Evolutionary conservation across 1,139 yeast species (phyloP).

Genomic region (Candida pseudoviswanathii): DNA sequence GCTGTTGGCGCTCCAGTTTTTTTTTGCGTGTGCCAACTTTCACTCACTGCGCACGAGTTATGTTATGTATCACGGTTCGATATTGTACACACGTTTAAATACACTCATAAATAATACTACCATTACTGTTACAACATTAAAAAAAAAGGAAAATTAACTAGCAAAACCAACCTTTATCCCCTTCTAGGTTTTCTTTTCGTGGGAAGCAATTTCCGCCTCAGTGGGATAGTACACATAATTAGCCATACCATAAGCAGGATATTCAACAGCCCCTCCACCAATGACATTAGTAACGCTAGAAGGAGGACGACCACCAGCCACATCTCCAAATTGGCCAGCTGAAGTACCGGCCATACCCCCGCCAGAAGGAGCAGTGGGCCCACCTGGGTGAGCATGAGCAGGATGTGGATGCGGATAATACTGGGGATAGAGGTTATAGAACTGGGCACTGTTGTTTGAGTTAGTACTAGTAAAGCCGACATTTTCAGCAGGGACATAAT

Average conservation of each 20-base stretch:
- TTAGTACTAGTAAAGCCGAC: slow-evolving; percentile 9
- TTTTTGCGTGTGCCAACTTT: neutral
- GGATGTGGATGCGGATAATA: slow-evolving; percentile 12
- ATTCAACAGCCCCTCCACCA: slow-evolving; percentile 1
- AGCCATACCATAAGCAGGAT: slow-evolving; percentile 15
- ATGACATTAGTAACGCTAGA: slow-evolving; percentile 1
- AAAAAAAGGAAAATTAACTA: neutral
- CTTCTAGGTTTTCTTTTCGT: slow-evolving; percentile 13
- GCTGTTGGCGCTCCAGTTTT: neutral
- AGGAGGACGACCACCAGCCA: slow-evolving; percentile 4
- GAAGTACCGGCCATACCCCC: neutral
- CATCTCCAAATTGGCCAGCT: slow-evolving; percentile 1
- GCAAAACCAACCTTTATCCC: neutral
- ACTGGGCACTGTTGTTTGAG: slow-evolving; percentile 12
- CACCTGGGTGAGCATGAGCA: neutral
- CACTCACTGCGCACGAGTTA: too few species aligned
- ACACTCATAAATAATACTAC: slow-evolving; percentile 3
- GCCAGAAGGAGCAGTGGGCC: neutral
- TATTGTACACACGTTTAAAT: neutral
- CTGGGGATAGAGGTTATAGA: slow-evolving; percentile 23
- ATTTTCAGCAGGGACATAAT: slow-evolving; percentile 24
- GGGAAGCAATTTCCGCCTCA: slow-evolving; percentile 15
- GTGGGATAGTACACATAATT: slow-evolving; percentile 17
- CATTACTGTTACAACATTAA: slow-evolving; percentile 1
- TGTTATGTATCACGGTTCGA: too few species aligned